These are phyloP conservation scores for Aegilops tauschii DNA, from an alignment of 176 grass and related monocot species.

Conservation along the genomic window DNA sequence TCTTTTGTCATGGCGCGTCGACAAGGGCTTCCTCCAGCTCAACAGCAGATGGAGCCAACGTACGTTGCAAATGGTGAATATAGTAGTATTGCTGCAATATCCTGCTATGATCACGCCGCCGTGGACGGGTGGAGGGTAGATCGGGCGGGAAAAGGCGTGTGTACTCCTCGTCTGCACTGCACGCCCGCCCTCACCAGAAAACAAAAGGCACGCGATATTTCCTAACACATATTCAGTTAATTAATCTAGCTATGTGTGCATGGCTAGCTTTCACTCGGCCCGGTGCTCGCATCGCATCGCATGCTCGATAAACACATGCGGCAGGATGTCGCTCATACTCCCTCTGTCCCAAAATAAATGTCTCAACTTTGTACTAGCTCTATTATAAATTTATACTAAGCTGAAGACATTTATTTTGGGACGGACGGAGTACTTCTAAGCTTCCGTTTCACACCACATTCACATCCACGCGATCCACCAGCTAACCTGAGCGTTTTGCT, in stretches of 20 bases:
- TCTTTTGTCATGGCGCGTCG: neutral
- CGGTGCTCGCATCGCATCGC: neutral
- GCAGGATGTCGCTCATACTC: neutral
- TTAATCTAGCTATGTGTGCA: neutral
- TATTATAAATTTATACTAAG: too few relatives aligned
- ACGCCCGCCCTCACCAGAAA: constrained; percentile 5
- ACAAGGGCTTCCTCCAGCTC: neutral
- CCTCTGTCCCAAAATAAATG: too few relatives aligned
- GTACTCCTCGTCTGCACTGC: neutral
- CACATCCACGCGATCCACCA: too few relatives aligned
- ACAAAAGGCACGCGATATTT: neutral
- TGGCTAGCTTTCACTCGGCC: neutral
- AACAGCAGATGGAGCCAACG: neutral
- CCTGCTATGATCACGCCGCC: neutral
- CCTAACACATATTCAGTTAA: neutral
- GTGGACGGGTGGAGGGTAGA: neutral
- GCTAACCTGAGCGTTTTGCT: neutral
- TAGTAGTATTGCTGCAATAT: neutral
- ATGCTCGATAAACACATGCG: neutral
- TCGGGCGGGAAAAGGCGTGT: neutral
- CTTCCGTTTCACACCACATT: too few relatives aligned
- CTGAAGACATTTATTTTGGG: too few relatives aligned
- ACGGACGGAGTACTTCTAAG: neutral
- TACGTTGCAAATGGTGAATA: neutral
- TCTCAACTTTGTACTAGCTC: too few relatives aligned